Evolutionary conservation across 202 grass and related monocot genomes (phyloP), one percentile per base, ranked within the genome.

Genomic region (Musa balbisiana): DNA sequence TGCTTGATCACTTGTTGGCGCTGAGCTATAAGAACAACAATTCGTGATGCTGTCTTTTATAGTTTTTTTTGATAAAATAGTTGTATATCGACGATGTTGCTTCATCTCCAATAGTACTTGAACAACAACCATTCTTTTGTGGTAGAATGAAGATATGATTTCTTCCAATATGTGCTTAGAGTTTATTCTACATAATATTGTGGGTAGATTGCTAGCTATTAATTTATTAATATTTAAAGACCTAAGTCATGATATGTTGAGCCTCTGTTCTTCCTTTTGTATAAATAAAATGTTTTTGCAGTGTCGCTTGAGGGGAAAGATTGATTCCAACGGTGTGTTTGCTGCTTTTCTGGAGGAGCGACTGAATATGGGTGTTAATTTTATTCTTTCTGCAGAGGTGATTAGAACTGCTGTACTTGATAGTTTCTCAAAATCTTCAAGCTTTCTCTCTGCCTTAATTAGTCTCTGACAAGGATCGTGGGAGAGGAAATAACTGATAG

Each of bases 351-450:
- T 93, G 29, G 90, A 93, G 79, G 86, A 89, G 76, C 64, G 78
- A 27, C 67, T 92, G 52, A 53, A 29, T 26, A 69, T 56, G 12
- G 69, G 82, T 3, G 1, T 87, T 22, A 86, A 49, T 79, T 85
- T 97, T 22, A 10, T 85, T 82, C 82, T 97, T 79, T 93, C 88
- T 68, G 90, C 86, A 59, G 86, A 97, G 90, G 94, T 97, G 51
- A 80, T 83, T 76, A 64, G 77, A 52, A 14, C 75, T 26, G n/a
- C 25, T 10, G 23, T 49, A 16, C 11, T 55, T 69, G 33, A 2
- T 64, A 64, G n/a, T n/a, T 9, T 62, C 53, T 82, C 62, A 58
- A 78, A 9, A 54, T 67, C 2, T 58, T 77, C 26, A 70, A 49
- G 15, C 16, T 15, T 21, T 10, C 21, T 52, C 17, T 12, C 20